Conservation (phyloP, 1,139 yeast genomes). For the Pneumocystis carinii region DNA sequence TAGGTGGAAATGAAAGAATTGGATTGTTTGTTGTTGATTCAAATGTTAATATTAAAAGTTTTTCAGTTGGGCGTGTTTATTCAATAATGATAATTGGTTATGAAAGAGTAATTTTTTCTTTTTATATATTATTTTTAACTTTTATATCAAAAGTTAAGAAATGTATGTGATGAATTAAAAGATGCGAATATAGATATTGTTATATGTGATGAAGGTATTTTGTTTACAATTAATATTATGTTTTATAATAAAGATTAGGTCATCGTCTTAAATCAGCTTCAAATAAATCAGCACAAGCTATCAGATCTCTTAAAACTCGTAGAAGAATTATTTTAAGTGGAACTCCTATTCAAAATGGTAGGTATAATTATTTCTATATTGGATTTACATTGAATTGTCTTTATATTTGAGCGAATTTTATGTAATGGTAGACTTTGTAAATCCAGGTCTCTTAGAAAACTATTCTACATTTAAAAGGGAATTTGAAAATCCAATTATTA, state of each 20-base stretch:
- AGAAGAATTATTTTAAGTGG: conserved; percentile 63
- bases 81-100: conserved; percentile 79
- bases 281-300: not conserved
- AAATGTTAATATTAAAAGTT: conserved; percentile 44
- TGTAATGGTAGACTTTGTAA: conserved; percentile 65
- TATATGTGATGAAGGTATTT: conserved; percentile 91
- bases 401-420: conserved; percentile 64
- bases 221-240: conserved; percentile 47
- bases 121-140: not conserved
- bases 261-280: conserved; percentile 10
- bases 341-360: conserved; percentile 73
- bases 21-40: conserved; percentile 25
- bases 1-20: conserved; percentile 44
- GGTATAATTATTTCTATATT: not conserved
- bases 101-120: conserved; percentile 29
- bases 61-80: conserved; percentile 56
- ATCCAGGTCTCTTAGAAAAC: conserved; percentile 67
- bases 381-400: not conserved
- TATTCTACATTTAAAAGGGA: conserved; percentile 47
- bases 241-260: conserved; percentile 1
- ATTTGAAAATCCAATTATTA: conserved; percentile 55
- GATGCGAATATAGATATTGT: conserved; percentile 47
- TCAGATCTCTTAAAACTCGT: conserved; percentile 32
- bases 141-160: conserved; percentile 33
- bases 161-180: conserved; percentile 40